A percentile compares a stretch with the other conserved stretches of the same genome.
Evolutionary conservation across 2,329 filamentous ascomycete species (phyloP).

Genomic region (Hymenoscyphus linearis): DNA sequence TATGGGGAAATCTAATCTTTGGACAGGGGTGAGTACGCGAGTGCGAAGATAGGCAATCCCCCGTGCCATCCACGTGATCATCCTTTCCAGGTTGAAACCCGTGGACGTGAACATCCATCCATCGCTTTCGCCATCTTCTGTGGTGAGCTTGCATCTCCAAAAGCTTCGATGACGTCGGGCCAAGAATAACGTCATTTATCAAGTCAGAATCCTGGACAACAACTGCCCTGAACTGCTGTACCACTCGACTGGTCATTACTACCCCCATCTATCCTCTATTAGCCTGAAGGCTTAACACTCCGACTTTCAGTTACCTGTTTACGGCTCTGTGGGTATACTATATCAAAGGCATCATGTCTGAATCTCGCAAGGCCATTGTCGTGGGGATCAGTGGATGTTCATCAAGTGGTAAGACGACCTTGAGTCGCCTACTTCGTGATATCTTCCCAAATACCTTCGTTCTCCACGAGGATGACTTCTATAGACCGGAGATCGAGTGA

Average conservation of each 20-base stretch:
- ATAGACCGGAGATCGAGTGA: slow-evolving; percentile 70
- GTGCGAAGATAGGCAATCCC: background rate
- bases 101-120: background rate
- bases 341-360: background rate
- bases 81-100: too few relatives aligned
- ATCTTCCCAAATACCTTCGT: slow-evolving; percentile 77
- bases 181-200: background rate
- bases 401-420: slow-evolving; percentile 90
- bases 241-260: background rate
- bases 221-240: background rate
- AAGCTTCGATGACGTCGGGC: background rate
- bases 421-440: slow-evolving; percentile 76
- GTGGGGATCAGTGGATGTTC: slow-evolving; percentile 86
- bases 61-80: background rate
- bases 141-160: background rate
- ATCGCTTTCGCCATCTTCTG: background rate
- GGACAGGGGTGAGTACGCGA: background rate
- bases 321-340: background rate
- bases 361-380: slow-evolving; percentile 43
- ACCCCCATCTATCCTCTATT: background rate
- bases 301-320: background rate
- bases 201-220: background rate
- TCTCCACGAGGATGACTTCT: slow-evolving; percentile 95
- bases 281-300: background rate
- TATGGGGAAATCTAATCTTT: background rate